These are phyloP conservation scores for Pyropia haitanensis DNA, from an alignment of 23 red algal species.

Conservation along the genomic window DNA sequence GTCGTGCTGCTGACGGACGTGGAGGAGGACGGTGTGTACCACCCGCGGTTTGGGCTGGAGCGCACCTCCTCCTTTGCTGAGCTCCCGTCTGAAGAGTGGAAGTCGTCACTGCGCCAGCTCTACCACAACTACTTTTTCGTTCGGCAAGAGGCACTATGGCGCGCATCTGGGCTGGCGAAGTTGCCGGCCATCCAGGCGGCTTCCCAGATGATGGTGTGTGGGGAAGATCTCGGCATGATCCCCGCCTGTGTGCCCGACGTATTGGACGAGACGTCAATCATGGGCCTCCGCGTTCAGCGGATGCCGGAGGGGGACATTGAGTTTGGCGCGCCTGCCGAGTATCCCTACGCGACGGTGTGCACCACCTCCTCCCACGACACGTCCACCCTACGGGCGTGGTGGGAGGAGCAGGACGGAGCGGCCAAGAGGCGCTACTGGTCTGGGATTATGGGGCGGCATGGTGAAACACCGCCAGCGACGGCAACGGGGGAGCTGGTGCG, in stretches of 20 bases:
- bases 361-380: constrained; percentile 88
- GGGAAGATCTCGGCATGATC: constrained; percentile 80
- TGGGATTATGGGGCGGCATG: constrained; percentile 32
- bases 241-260: constrained; percentile 71
- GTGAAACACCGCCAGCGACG: constrained; percentile 9
- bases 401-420: constrained; percentile 60
- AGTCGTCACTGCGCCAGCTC: constrained; percentile 48
- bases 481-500: constrained; percentile 23
- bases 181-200: constrained; percentile 79
- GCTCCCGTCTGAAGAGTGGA: constrained; percentile 60
- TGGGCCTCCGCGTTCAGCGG: constrained; percentile 76
- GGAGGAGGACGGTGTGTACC: constrained; percentile 50
- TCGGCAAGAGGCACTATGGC: constrained; percentile 87
- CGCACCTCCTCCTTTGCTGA: constrained; percentile 49
- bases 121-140: constrained; percentile 87
- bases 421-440: constrained; percentile 54
- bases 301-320: constrained; percentile 60
- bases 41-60: constrained; percentile 72
- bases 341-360: constrained; percentile 73
- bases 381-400: constrained; percentile 88
- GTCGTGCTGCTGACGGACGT: constrained; percentile 69
- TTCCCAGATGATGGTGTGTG: constrained; percentile 84
- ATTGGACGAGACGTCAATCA: constrained; percentile 59
- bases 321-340: constrained; percentile 58
- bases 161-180: constrained; percentile 55